Base-by-base conservation (phyloP, 495 filamentous ascomycete genomes). In the Aeminium ludgeri region DNA sequence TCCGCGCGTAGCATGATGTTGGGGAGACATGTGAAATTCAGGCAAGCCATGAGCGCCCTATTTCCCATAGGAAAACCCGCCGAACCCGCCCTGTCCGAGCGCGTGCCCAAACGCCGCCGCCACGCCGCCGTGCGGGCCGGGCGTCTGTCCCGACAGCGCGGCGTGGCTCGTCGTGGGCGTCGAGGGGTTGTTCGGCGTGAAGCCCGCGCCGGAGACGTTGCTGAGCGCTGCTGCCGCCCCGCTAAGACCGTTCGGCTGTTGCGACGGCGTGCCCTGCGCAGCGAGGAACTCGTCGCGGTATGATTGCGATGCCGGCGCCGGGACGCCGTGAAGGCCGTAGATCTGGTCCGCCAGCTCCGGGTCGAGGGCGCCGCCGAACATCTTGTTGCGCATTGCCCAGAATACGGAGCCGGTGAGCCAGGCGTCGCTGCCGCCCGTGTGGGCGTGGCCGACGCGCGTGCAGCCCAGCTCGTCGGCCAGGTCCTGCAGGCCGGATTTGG, bases 391-490 rank as follows among this genome's bases (percentile, higher is more conserved):
- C 40, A 64, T 41, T 25, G 51, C 50, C 54, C 54, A 64, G 48
- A 62, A 64, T 29, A 64, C 59, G 23, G 38, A 27, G 29, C 89
- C 89, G 0, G 89, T 96, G 13, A 97, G 68, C 43, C 93, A 68
- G 34, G 82, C 86, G 60, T 96, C 89, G 10, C 78, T 84, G 2
- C 91, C 89, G 10, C 86, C 86, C 54, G 86, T 82, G 59, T 97
- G 91, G 35, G 82, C 79, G 15, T 71, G 68, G 15, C 89, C 89
- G 19, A 87, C 65, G 33, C 89, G 71, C 61, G 86, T 83, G 40
- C 94, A 74, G 45, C 83, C 83, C 35, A 97, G 74, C 40, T 85
- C 79, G 34, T 97, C 89, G 1, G 86, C 89, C 46, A 97, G 82
- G 53, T 86, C 81, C 56, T 95, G 86, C 17, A 97, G 67, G 7